Evolutionary conservation across 371 early-diverging fungal genomes (phyloP), one percentile per base, ranked within the genome.

Genomic region (Mitosporidium daphniae): DNA sequence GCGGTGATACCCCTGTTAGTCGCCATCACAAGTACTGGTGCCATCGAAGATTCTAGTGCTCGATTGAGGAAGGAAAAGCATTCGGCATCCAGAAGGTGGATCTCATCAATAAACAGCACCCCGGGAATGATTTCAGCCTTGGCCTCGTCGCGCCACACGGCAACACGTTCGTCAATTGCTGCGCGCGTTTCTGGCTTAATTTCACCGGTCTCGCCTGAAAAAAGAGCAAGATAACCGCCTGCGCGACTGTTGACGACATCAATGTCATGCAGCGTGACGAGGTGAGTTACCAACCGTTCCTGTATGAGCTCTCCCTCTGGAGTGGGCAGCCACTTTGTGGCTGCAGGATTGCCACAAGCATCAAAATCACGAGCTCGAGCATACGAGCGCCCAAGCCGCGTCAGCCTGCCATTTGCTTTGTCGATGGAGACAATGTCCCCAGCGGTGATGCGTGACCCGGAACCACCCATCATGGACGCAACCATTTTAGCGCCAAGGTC

Each of bases 221-320:
- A 84, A 23, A 93, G 50, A 6, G 91, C 82, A 33, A 82, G 42
- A 45, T 82, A 86, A 0, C 89, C 89, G 42, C 89, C 82, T 14
- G 73, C 67, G 30, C 82, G 59, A 36, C 73, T 73, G 59, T 91
- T 91, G 41, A 98, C 75, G n/a, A 86, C 80, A 53, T 95, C 95
- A 36, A 95, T 75, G 47, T 94, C 93, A 46, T 94, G 93, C 25
- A 98, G 51, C 4, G 93, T 70, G 6, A 94, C 80, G 6, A 72
- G 77, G 34, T 93, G 89, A 5, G 73, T 77, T 14, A 72, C 64
- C 41, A 80, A 78, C 43, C 72, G 69, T 28, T 71, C 63, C 42
- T 68, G 75, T 43, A 94, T 84, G 22, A 93, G 52, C 50, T 98
- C 99, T 13, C 95, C 99, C 33, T 94, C 94, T 5, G 95, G 95